Evolutionary conservation across 345 rosid genomes (phyloP).

Genomic region (Melaleuca quinquenervia): DNA sequence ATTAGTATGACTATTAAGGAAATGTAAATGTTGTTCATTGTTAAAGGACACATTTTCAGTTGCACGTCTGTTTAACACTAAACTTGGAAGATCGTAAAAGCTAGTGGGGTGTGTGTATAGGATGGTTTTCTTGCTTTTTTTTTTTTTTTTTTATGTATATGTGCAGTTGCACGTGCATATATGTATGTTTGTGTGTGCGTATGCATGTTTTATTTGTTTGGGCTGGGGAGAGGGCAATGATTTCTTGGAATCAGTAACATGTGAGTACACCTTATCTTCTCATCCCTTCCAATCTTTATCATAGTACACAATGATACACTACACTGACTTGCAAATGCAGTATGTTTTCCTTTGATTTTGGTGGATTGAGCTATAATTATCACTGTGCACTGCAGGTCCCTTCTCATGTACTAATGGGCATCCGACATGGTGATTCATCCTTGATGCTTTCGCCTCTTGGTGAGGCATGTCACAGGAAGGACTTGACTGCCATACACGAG

Average conservation of each 20-base stretch:
- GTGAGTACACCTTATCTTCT: background rate
- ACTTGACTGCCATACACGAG: conserved; percentile 76
- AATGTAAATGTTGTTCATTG: background rate
- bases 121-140: background rate
- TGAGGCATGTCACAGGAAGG: conserved; percentile 80
- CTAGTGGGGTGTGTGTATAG: background rate
- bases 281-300: background rate
- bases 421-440: conserved; percentile 47
- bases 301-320: background rate
- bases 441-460: conserved; percentile 65
- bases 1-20: background rate
- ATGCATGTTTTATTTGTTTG: background rate
- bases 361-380: background rate
- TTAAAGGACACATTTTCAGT: background rate
- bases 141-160: background rate
- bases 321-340: background rate
- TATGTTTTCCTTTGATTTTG: background rate
- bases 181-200: background rate
- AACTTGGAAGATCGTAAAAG: background rate
- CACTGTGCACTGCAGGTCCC: conserved; percentile 40
- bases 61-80: background rate
- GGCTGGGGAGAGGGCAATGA: background rate
- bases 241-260: background rate
- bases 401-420: conserved; percentile 77
- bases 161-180: background rate